These are phyloP conservation scores for Penicillium psychrosexuale DNA, from an alignment of 2,329 filamentous ascomycete species.

Conservation along the genomic window DNA sequence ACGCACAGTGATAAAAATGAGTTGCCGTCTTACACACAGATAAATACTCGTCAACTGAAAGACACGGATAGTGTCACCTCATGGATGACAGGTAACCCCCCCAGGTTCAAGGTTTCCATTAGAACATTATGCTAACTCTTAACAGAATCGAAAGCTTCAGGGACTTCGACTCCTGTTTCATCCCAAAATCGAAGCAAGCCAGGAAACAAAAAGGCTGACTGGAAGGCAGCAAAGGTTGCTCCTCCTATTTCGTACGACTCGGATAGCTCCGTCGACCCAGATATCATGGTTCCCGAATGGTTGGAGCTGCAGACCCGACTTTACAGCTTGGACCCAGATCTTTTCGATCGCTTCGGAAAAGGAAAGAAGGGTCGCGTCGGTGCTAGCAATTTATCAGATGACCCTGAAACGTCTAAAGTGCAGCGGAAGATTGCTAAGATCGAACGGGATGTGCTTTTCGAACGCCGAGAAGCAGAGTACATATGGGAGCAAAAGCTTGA, in stretches of 20 bases:
- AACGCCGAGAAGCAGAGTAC: slow-evolving; percentile 62
- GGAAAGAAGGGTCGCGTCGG: slow-evolving; percentile 41
- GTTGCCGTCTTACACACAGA: slow-evolving; percentile 66
- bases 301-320: slow-evolving; percentile 68
- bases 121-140: slow-evolving; percentile 26
- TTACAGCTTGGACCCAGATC: slow-evolving; percentile 59
- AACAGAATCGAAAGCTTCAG: slow-evolving; percentile 31
- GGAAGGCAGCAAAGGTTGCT: slow-evolving; percentile 24
- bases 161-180: slow-evolving; percentile 26
- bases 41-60: slow-evolving; percentile 28
- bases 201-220: slow-evolving; percentile 26
- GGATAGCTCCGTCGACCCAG: slow-evolving; percentile 70
- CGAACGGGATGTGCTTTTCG: slow-evolving; percentile 74
- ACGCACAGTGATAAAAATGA: slow-evolving; percentile 67
- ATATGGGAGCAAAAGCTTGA: slow-evolving; percentile 62
- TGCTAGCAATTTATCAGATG: slow-evolving; percentile 15
- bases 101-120: slow-evolving; percentile 6
- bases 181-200: slow-evolving; percentile 23
- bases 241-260: slow-evolving; percentile 35
- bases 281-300: slow-evolving; percentile 72
- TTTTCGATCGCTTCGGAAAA: slow-evolving; percentile 44
- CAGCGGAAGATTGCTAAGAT: slow-evolving; percentile 72
- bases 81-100: slow-evolving; percentile 37
- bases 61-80: slow-evolving; percentile 33
- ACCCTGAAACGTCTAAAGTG: slow-evolving; percentile 60